Evolutionary conservation across 495 filamentous ascomycete species (phyloP).

Genomic region (Aspergillus avenaceus): DNA sequence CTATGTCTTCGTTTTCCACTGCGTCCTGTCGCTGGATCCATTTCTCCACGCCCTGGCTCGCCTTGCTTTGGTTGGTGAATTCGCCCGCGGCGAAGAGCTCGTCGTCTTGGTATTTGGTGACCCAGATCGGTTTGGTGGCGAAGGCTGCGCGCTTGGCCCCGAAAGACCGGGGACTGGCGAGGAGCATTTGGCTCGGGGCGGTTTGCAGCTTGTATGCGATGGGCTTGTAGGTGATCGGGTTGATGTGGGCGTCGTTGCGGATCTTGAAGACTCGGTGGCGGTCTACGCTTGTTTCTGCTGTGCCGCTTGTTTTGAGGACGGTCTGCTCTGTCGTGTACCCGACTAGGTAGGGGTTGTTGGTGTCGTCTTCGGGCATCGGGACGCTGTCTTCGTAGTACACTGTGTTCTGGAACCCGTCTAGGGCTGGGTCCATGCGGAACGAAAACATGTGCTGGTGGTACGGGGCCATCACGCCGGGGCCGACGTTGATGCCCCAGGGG

Average conservation of each 20-base stretch:
- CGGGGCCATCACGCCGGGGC: constrained; percentile 75
- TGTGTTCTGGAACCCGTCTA: constrained; percentile 71
- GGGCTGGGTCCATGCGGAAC: constrained; percentile 75
- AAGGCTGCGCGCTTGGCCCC: constrained; percentile 77
- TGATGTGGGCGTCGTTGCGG: constrained; percentile 62
- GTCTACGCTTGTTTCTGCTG: constrained; percentile 58
- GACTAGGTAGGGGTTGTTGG: constrained; percentile 77
- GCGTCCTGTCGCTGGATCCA: constrained; percentile 50
- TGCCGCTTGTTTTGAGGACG: constrained; percentile 54
- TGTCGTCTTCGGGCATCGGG: constrained; percentile 63
- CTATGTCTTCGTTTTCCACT: constrained; percentile 50
- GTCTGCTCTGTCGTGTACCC: constrained; percentile 69
- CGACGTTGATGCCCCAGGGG: constrained; percentile 80
- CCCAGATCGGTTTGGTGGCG: constrained; percentile 76
- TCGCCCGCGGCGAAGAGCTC: constrained; percentile 80
- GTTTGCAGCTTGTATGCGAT: constrained; percentile 76
- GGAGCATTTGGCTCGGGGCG: constrained; percentile 73
- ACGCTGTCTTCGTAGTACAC: constrained; percentile 70
- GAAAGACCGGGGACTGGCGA: constrained; percentile 63
- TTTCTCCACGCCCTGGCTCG: constrained; percentile 53
- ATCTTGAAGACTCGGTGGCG: constrained; percentile 77
- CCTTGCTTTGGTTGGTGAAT: constrained; percentile 81
- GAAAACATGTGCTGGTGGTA: constrained; percentile 91
- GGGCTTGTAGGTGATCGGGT: constrained; percentile 70
- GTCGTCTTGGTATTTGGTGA: constrained; percentile 70